Evolutionary conservation across 768 basidiomycete species (phyloP), one percentile per base, ranked within the genome.

Genomic region (Mycena metata): DNA sequence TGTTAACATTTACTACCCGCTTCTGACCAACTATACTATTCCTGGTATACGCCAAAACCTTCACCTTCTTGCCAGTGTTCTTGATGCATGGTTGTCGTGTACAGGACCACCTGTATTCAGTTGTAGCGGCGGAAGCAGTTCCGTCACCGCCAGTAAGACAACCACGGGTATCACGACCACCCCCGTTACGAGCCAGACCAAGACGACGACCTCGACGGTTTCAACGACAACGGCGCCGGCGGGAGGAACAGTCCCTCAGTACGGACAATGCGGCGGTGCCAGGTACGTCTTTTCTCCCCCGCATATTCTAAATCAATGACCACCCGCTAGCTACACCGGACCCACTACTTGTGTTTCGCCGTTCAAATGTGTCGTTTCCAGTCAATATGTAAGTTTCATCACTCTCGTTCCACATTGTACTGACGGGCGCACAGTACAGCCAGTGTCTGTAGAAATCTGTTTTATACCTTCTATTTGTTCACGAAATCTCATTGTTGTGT

Each of bases 1-100:
- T 9, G 73, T 82, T 72, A 83, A 85, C 75, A 81, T 85, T 67
- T 86, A 85, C 60, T 65, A 60, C 74, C 75, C 73, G 36, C 67
- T 73, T 17, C 73, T 83, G n/a, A 74, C 76, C 15, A 76, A 74
- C 54, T 84, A 85, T 76, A 81, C 79, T 6, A 77, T 84, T 51
- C 83, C 83, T 66, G 82, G 81, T 81, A 54, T n/a, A 73, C n/a
- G 7, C 13, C 13, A 24, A 26, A 5, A 60, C n/a, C 10, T 21
- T 23, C 21, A 60, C n/a, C 10, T 21, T 23, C 21, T 19, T 23
- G 26, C 1, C 4, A 7, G 35, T 56, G 23, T 5, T 11, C 33
- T 16, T n/a, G 13, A 43, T 12, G 39, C 19, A 41, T 36, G 35
- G 39, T 10, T 21, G 39, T 17, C 41, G 13, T 19, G 5, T 17